Base-by-base conservation (phyloP, 768 basidiomycete species). In the Tylopilus intermedius region DNA sequence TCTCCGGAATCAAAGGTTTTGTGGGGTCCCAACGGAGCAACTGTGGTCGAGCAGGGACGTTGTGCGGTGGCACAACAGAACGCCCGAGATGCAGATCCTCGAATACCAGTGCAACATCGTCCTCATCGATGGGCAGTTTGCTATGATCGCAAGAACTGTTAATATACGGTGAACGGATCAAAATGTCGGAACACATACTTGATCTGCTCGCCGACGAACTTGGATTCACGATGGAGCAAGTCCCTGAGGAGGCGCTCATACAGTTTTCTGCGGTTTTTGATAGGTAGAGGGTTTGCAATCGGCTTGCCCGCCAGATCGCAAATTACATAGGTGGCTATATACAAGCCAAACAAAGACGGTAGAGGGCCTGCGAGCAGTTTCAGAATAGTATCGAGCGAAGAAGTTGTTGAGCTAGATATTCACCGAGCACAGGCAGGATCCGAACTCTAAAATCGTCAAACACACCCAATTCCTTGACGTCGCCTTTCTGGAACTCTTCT, bases 401-500 rank as follows among this genome's bases (percentile, higher is more conserved):
- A 22, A 27, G 15, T 5, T 41, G 38, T 32, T 18, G 32, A 26
- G n/a, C 33, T n/a, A 44, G 38, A 35, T 22, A 65, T 79, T 7
- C 47, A 84, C 88, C 92, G 3, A 97, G 77, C 5, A 97, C 95
- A 27, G 95, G 95, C 10, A 97, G 67, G 58, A 97, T 95, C 35
- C 95, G 80, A 10, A 98, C 90, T 29, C 95, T 76, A 72, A 97
- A 97, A 66, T 96, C 90, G 63, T 93, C 89, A 53, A 97, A 88
- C 6, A 86, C 86, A 15, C 88, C 83, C 7, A 98, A 78, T 70
- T 98, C 94, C 60, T 89, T 86, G 10, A 97, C 87, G 13, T 83
- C 72, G 3, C 95, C 96, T 66, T 88, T 92, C 60, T 86, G 73
- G 67, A 94, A 94, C 69, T 98, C 94, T 58, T 93, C 90, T 52